phyloP scores from a whole-genome alignment of 2,329 filamentous ascomycete genomes.

The Colletotrichum sp. region DNA sequence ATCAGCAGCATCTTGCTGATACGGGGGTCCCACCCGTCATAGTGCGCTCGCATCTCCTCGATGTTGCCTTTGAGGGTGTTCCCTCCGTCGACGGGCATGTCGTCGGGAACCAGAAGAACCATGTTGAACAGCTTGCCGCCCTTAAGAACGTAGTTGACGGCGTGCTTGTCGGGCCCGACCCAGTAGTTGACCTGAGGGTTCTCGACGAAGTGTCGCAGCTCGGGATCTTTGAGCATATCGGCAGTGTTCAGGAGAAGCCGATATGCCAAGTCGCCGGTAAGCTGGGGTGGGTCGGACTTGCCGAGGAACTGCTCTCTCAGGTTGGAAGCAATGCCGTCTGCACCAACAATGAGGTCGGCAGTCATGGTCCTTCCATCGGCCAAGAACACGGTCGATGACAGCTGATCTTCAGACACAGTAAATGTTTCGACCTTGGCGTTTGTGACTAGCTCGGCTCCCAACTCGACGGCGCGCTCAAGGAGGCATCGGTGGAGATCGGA shows the following conservation, averaged over 20 bases:
- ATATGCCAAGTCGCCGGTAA: slow-evolving; percentile 33
- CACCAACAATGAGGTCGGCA: slow-evolving; percentile 46
- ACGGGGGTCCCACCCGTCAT: slow-evolving; percentile 61
- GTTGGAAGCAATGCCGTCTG: slow-evolving; percentile 48
- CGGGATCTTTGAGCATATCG: slow-evolving; percentile 27
- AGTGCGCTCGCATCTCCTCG: slow-evolving; percentile 51
- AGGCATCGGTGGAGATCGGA: slow-evolving; percentile 22
- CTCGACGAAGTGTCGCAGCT: slow-evolving; percentile 24
- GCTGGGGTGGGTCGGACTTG: slow-evolving; percentile 20
- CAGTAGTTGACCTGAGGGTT: slow-evolving; percentile 29
- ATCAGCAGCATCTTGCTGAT: slow-evolving; percentile 61
- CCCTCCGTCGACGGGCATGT: slow-evolving; percentile 35
- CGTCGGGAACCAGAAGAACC: slow-evolving; percentile 47
- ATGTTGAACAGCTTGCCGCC: slow-evolving; percentile 31
- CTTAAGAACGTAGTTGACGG: slow-evolving; percentile 32
- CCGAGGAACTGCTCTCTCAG: slow-evolving; percentile 11
- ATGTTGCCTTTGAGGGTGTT: slow-evolving; percentile 51
- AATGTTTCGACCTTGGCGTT: slow-evolving; percentile 15
- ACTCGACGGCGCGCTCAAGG: slow-evolving; percentile 6
- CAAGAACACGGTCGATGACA: slow-evolving; percentile 7
- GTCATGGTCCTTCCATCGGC: slow-evolving; percentile 28
- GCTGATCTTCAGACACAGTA: neutral
- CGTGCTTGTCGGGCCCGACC: slow-evolving; percentile 30
- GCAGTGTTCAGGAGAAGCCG: slow-evolving; percentile 28
- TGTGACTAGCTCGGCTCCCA: slow-evolving; percentile 12